These are phyloP conservation scores for Diplocarpon mali DNA, from an alignment of 2,329 filamentous ascomycete species.

Conservation along the genomic window DNA sequence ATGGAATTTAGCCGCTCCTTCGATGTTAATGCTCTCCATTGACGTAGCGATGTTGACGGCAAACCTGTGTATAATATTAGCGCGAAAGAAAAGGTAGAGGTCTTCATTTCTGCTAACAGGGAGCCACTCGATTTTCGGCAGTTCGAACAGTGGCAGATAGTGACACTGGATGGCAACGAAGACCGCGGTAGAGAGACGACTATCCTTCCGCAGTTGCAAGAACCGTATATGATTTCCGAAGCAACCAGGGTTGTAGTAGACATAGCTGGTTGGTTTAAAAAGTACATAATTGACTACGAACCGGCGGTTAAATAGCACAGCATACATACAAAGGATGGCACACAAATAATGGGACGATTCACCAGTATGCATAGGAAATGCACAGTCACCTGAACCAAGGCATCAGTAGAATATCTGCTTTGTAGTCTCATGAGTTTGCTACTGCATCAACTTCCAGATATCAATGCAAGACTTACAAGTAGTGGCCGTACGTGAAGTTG, in stretches of 20 bases:
- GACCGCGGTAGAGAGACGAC: slow-evolving; percentile 2
- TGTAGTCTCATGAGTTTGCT: no score
- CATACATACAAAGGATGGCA: no score
- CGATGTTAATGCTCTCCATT: slow-evolving; percentile 5
- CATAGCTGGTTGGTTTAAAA: neutral
- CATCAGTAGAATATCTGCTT: no score
- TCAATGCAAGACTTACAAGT: no score
- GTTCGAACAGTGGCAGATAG: slow-evolving; percentile 10
- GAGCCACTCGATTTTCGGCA: slow-evolving; percentile 7
- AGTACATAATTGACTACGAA: no score
- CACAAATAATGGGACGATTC: no score
- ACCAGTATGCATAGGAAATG: no score
- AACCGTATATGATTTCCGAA: slow-evolving; percentile 5
- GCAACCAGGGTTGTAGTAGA: neutral
- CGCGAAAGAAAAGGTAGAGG: neutral
- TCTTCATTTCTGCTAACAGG: neutral
- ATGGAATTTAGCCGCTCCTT: slow-evolving; percentile 8
- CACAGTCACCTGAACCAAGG: no score
- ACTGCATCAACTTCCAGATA: no score
- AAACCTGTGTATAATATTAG: slow-evolving; percentile 1
- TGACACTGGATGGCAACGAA: slow-evolving; percentile 3
- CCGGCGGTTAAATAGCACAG: no score
- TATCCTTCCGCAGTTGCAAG: slow-evolving; percentile 11
- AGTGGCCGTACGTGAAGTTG: no score
- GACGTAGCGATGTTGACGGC: slow-evolving; percentile 5